phyloP scores from a whole-genome alignment of 2,329 filamentous ascomycete genomes.

The Neophaeococcomyces mojaviensis region DNA sequence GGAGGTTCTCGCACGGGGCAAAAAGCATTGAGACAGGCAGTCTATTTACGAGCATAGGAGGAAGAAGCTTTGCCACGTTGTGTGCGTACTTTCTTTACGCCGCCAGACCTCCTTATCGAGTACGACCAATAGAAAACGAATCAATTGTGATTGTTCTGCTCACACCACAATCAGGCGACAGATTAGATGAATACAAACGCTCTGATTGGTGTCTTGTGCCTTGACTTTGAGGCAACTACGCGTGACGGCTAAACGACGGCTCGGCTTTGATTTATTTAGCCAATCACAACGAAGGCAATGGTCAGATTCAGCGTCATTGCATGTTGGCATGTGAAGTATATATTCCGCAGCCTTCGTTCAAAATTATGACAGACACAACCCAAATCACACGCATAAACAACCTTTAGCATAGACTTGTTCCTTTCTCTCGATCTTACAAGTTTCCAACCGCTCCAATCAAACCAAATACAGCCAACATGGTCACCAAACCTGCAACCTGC shows the following conservation, averaged over 20 bases:
- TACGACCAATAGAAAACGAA: not conserved
- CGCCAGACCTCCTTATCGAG: not conserved
- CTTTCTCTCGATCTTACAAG: not conserved
- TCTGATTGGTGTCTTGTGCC: not conserved
- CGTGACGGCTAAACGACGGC: not conserved
- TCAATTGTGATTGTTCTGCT: not conserved
- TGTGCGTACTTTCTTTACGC: too few relatives aligned
- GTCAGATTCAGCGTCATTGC: slow-evolving; percentile 3
- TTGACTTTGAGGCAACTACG: not conserved
- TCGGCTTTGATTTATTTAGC: not conserved
- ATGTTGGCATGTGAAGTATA: not conserved
- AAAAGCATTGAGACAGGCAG: not conserved
- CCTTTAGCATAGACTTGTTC: not conserved
- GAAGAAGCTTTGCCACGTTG: not conserved
- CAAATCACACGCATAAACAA: not conserved
- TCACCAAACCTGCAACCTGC: slow-evolving; percentile 46
- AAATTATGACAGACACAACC: not conserved
- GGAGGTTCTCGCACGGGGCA: too few relatives aligned
- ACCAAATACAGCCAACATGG: slow-evolving; percentile 29
- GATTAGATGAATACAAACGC: not conserved
- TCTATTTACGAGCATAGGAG: not conserved
- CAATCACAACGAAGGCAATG: slow-evolving; percentile 5
- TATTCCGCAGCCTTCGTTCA: not conserved
- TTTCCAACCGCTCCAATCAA: slow-evolving; percentile 11
- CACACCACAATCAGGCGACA: not conserved